A percentile compares a stretch with the other conserved stretches of the same genome.
Conservation (phyloP, 2,329 filamentous ascomycete species). For the Lecanicillium sp. region DNA sequence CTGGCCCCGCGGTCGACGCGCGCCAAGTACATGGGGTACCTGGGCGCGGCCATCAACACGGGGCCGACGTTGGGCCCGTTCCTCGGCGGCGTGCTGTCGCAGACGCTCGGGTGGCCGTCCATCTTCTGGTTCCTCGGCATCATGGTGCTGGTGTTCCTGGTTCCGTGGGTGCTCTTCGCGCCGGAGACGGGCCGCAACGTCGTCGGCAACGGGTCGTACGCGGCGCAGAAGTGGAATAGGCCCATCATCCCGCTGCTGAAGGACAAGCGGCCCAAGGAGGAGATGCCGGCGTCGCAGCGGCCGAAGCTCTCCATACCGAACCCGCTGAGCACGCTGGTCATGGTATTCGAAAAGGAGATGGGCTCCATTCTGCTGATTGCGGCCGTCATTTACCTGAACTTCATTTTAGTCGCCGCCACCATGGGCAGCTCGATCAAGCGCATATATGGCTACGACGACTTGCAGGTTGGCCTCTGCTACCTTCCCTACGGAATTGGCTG, state of each 20-base stretch:
- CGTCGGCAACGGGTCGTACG: slow-evolving; percentile 57
- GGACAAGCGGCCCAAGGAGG: slow-evolving; percentile 26
- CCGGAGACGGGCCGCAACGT: slow-evolving; percentile 56
- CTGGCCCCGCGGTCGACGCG: slow-evolving; percentile 62
- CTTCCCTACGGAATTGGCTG: slow-evolving; percentile 49
- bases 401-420: slow-evolving; percentile 49
- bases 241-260: slow-evolving; percentile 45
- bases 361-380: slow-evolving; percentile 47
- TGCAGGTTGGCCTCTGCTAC: slow-evolving; percentile 49
- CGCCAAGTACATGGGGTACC: slow-evolving; percentile 66
- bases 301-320: slow-evolving; percentile 49
- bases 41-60: slow-evolving; percentile 53
- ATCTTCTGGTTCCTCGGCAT: slow-evolving; percentile 67
- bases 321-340: slow-evolving; percentile 47
- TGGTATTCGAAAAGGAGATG: slow-evolving; percentile 54
- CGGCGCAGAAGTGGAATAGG: slow-evolving; percentile 52
- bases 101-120: slow-evolving; percentile 61
- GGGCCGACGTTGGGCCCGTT: slow-evolving; percentile 52
- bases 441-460: slow-evolving; percentile 45
- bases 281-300: slow-evolving; percentile 28
- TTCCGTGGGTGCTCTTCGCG: slow-evolving; percentile 49
- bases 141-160: slow-evolving; percentile 40
- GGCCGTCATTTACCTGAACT: slow-evolving; percentile 49
- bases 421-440: slow-evolving; percentile 45
- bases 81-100: slow-evolving; percentile 56